Evolutionary conservation across 805 yeast genomes (phyloP).

Genomic region (Cyberlindnera suaveolens): DNA sequence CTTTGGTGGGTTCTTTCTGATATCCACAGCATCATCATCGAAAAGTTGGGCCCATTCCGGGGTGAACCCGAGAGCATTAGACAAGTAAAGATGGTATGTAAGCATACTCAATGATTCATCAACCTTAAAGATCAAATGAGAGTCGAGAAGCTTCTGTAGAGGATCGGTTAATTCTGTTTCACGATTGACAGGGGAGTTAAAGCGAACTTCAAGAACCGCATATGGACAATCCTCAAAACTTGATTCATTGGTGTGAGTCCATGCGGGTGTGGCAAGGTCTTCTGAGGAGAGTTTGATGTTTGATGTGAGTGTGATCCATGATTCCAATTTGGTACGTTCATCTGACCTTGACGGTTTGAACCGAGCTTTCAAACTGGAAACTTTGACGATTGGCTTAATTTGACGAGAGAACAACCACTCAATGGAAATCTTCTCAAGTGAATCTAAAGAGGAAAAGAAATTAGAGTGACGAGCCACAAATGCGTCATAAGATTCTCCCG

Average conservation of each 20-base stretch:
- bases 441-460: slow-evolving; percentile 10
- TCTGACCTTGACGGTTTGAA: slow-evolving; percentile 9
- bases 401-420: slow-evolving; percentile 23
- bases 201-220: slow-evolving; percentile 42
- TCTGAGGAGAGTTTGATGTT: slow-evolving; percentile 14
- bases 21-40: slow-evolving; percentile 28
- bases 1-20: slow-evolving; percentile 39
- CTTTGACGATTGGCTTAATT: slow-evolving; percentile 19
- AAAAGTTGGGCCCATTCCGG: slow-evolving; percentile 37
- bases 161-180: slow-evolving; percentile 12
- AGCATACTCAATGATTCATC: slow-evolving; percentile 33
- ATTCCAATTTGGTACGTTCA: slow-evolving; percentile 7
- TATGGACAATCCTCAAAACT: slow-evolving; percentile 35
- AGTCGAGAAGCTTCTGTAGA: slow-evolving; percentile 33
- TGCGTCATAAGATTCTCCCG: slow-evolving; percentile 9
- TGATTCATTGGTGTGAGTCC: slow-evolving; percentile 13
- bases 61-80: slow-evolving; percentile 24
- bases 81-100: slow-evolving; percentile 22
- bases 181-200: slow-evolving; percentile 31
- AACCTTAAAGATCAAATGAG: slow-evolving; percentile 44
- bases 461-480: slow-evolving; percentile 7
- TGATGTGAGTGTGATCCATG: slow-evolving; percentile 21
- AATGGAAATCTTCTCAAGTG: slow-evolving; percentile 22
- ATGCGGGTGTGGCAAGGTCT: slow-evolving; percentile 7
- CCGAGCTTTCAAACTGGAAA: slow-evolving; percentile 14